phyloP scores from a whole-genome alignment of 495 filamentous ascomycete genomes.

The Trichoderma gamsii region DNA sequence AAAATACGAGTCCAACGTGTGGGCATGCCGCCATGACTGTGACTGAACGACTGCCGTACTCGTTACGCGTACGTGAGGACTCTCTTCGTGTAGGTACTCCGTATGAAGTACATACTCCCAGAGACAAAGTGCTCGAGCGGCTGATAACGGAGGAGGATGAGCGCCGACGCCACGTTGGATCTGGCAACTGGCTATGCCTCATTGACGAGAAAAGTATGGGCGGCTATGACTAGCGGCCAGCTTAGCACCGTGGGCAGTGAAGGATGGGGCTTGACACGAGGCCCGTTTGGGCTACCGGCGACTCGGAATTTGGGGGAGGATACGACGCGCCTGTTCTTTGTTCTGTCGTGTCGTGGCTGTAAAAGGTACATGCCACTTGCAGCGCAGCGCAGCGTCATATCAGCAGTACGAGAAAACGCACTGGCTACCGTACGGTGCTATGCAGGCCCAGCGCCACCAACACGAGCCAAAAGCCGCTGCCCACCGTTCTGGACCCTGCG shows the following conservation, averaged over 20 bases:
- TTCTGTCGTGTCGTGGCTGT: too few species aligned
- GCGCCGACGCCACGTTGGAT: constrained; percentile 7
- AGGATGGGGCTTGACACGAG: background rate
- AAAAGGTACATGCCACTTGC: background rate
- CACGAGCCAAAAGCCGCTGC: background rate
- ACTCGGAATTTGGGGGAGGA: background rate
- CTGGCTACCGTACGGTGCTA: background rate
- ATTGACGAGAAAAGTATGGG: background rate
- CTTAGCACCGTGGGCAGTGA: background rate
- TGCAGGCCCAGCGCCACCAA: constrained; percentile 1
- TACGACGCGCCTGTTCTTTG: background rate
- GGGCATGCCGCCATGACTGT: too few species aligned
- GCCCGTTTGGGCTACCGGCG: background rate
- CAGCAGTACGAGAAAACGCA: background rate
- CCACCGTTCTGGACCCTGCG: constrained; percentile 8
- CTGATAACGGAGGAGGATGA: background rate
- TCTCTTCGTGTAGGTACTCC: background rate
- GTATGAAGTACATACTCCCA: too few species aligned
- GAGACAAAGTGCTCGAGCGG: background rate
- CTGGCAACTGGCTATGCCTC: constrained; percentile 4
- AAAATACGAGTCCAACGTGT: background rate
- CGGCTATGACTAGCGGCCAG: background rate
- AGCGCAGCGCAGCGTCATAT: background rate
- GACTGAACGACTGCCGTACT: background rate
- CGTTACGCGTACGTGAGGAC: background rate